phyloP scores from a whole-genome alignment of 2,329 filamentous ascomycete species.

The Paramyrothecium sp. region DNA sequence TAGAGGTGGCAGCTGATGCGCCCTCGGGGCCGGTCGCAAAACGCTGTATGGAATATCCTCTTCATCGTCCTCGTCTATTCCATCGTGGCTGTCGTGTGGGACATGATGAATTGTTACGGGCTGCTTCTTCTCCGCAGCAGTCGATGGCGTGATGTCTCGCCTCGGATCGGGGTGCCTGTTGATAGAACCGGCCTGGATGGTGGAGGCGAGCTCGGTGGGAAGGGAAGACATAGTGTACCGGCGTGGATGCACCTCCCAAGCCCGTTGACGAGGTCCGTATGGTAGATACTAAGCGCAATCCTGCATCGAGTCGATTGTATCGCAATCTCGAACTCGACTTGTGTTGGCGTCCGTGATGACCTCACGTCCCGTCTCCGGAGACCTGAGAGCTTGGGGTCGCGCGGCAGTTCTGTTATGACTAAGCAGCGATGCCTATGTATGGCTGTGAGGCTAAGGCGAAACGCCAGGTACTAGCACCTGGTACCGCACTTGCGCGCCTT shows the following conservation, averaged over 20 bases:
- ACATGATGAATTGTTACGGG: slow-evolving; percentile 21
- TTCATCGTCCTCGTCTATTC: slow-evolving; percentile 42
- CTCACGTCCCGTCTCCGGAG: no score
- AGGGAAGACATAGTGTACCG: slow-evolving; percentile 48
- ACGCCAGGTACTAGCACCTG: no score
- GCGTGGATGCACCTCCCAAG: neutral
- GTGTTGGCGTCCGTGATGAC: no score
- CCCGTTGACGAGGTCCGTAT: neutral
- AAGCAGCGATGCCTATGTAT: no score
- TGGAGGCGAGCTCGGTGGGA: slow-evolving; percentile 70
- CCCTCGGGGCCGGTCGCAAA: slow-evolving; percentile 51
- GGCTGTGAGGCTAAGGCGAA: no score
- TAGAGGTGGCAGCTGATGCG: slow-evolving; percentile 57
- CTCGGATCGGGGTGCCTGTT: slow-evolving; percentile 66
- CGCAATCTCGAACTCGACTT: no score
- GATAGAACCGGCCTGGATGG: slow-evolving; percentile 78
- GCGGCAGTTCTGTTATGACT: no score
- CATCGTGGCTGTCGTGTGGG: slow-evolving; percentile 19
- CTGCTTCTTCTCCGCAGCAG: slow-evolving; percentile 61
- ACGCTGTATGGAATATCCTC: slow-evolving; percentile 70
- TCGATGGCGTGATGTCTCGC: slow-evolving; percentile 80
- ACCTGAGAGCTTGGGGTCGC: neutral
- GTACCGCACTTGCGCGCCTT: no score
- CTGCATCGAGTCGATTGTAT: no score
- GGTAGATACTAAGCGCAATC: no score